Evolutionary conservation across 768 basidiomycete species (phyloP), one percentile per base, ranked within the genome.

Genomic region (Rhodotorula sphaerocarpa): DNA sequence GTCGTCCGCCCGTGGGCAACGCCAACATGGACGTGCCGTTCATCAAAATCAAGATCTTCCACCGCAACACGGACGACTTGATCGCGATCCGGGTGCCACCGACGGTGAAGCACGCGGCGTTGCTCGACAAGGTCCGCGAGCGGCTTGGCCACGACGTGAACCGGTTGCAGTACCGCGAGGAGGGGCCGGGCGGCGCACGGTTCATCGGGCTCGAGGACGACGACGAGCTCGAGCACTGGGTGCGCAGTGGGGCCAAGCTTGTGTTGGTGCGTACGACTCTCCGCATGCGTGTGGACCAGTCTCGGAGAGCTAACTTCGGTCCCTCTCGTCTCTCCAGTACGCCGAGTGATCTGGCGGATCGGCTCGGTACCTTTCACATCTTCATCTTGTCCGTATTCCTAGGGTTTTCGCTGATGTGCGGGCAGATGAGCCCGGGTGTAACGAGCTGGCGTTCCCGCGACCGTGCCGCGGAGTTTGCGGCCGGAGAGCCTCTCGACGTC

Each of bases 31-130:
- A 52, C 68, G 62, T 63, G 14, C 87, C 92, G 28, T 97, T 91
- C 76, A 82, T 97, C 69, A 99, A 97, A 78, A 95, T 99, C 78
- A 99, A 99, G 78, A 90, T 99, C 48, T 95, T 95, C 74, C 88
- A 95, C 77, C 83, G 88, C 43, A 80, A 86, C 59, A 86, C 90
- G 30, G 92, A 97, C 73, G 95, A 99, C 75, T 78, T 97, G 57
- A 90, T 97, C 66, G 95, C 95, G 7, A 95, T 97, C 59, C 85
- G 95, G 20, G 93, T 97, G 33, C 91, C 93, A 73, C 95, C 95
- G 28, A 83, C 81, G 55, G 91, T 97, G 44, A 84, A 87, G 12
- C 86, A 88, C 71, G 78, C 76, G 15, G 90, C 93, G 72, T 79
- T 99, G 64, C 85, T 95, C 80, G 87, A 84, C 54, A 99, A 97